Evolutionary conservation across 768 basidiomycete genomes (phyloP), one percentile per base, ranked within the genome.

Genomic region (Mycena rosella): DNA sequence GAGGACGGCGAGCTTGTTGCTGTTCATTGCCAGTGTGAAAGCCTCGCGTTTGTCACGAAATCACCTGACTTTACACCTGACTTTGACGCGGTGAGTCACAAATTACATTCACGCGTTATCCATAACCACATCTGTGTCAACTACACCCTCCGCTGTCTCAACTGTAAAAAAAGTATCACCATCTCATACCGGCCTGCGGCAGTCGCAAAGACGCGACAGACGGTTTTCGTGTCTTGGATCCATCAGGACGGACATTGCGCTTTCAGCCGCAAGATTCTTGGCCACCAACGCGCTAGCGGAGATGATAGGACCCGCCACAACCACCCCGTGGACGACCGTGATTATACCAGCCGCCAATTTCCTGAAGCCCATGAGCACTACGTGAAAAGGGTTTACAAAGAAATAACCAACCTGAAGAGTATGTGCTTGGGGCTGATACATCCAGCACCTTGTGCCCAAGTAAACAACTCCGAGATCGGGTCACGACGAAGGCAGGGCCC

Each of bases 391-490:
- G 22, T n/a, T 22, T n/a, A n/a, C n/a, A n/a, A 63, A 11, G 5
- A 34, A 27, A 34, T 17, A 15, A 30, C 42, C n/a, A 30, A 68
- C 67, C 60, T 48, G 62, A 40, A 73, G 61, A 47, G 62, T 45
- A 63, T 58, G 24, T 65, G 68, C 73, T 74, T 65, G 83, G 82
- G 74, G 64, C 72, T 82, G 36, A 75, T 82, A 70, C 94, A 95
- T 0, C 91, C 91, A 14, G 78, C 72, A 36, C 80, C 77, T 1
- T 86, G 87, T 1, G 87, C 79, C 91, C 91, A 95, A 40, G 90
- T 81, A 79, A 89, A 82, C 60, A 96, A 79, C 65, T 89, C 87
- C 1, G 91, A 88, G 14, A 93, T 87, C 2, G 95, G 95, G 74
- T 96, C 92, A 65, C 83, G 82, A 20, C 86, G 85, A 63, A 92